Evolutionary conservation across 306 rosid genomes (phyloP), one percentile per base, ranked within the genome.

Genomic region (Gastrolobium bilobum): DNA sequence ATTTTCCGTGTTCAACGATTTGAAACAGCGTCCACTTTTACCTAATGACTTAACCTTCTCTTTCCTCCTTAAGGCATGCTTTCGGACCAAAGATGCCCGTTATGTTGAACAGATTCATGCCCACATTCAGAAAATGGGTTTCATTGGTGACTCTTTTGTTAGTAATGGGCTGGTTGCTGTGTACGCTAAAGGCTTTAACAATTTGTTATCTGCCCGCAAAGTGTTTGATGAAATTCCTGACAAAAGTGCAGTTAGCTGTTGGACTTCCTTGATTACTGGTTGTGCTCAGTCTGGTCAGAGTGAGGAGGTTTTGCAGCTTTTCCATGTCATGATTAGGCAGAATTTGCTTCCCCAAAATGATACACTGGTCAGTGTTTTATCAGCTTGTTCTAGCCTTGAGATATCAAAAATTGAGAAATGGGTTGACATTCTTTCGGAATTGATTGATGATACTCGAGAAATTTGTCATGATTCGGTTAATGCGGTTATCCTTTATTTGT

Each of bases 161-260:
- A 29, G 81, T 5, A 86, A 81, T 58, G 89, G 82, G 3, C 60
- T 90, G 73, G 82, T 88, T 68, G 68, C 79, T 0, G 87, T 77
- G 11, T 90, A 88, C 15, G 86, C 89, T 0, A 81, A 58, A 38
- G 80, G 87, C 3, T 51, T 79, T 13, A 76, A 83, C n/a, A 81
- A 85, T 67, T 50, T 88, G 76, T 59, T 30, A 5, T 81, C 79
- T 31, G 92, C 92, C 0, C 84, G 78, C 7, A 79, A 79, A 66
- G 31, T 88, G 88, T 90, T 90, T 38, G 92, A 90, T 79, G 91
- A 85, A 88, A 85, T 85, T 89, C 81, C 92, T 11, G 81, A 86
- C 6, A 87, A 66, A 75, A 66, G 70, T 7, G 26, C 38, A 13
- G 72, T 68, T 34, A 76, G 77, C 54, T 76, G 89, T 56, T 90